phyloP scores from a whole-genome alignment of 2,329 filamentous ascomycete genomes.

The Cladophialophora immunda region DNA sequence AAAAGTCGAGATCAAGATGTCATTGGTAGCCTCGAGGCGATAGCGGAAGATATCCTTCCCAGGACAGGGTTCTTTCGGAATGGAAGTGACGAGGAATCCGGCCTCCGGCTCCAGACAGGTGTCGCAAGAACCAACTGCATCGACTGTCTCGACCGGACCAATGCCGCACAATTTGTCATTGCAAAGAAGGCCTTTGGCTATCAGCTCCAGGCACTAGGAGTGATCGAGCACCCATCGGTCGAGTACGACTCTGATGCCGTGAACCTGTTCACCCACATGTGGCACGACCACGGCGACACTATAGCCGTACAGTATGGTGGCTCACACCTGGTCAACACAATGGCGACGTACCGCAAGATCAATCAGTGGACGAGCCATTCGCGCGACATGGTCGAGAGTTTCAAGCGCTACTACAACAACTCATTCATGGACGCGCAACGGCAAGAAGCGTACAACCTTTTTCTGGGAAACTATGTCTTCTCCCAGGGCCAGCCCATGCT shows the following conservation, averaged over 20 bases:
- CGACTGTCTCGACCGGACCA: conserved; percentile 95
- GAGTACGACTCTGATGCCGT: conserved; percentile 96
- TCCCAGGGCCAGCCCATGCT: conserved; percentile 88
- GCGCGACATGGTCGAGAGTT: conserved; percentile 98
- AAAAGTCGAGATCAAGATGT: conserved; percentile 94
- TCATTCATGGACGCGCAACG: conserved; percentile 97
- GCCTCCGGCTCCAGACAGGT: conserved; percentile 82
- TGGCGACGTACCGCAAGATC: conserved; percentile 98
- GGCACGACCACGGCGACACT: conserved; percentile 95
- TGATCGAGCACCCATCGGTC: conserved; percentile 79
- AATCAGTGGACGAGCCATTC: conserved; percentile 99
- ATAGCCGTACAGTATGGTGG: conserved; percentile 98
- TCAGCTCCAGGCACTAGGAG: conserved; percentile 89
- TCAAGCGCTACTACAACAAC: conserved; percentile 99
- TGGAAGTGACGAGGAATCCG: conserved; percentile 73
- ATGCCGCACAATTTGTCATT: conserved; percentile 97
- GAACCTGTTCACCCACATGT: conserved; percentile 98
- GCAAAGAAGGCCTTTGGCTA: conserved; percentile 92
- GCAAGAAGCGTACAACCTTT: conserved; percentile 97
- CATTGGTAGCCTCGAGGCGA: conserved; percentile 87
- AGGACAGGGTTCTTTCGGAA: conserved; percentile 96
- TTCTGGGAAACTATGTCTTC: conserved; percentile 95
- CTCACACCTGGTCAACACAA: conserved; percentile 97
- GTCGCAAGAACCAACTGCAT: conserved; percentile 97
- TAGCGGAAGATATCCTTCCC: conserved; percentile 85